Evolutionary conservation across 2,329 filamentous ascomycete genomes (phyloP), one percentile per base, ranked within the genome.

Genomic region (Onygenales sp.): DNA sequence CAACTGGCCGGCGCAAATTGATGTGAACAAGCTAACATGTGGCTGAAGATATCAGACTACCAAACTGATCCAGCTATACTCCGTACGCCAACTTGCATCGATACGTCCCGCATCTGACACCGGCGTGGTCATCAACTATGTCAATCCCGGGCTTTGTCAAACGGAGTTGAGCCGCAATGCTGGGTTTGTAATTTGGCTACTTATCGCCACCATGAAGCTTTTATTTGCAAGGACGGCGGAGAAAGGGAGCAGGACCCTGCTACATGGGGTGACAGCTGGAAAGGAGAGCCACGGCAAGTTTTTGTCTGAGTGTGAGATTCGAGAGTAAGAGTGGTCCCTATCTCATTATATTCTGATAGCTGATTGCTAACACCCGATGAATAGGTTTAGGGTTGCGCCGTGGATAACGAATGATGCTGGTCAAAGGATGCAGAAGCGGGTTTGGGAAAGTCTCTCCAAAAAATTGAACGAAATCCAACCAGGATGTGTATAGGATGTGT

Each of bases 121-220:
- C 43, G 59, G 64, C 8, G 74, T 81, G 41, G 72, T 73, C 1
- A 58, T 82, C 54, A 81, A 80, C 59, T 69, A 70, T 55, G 56
- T 78, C 17, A 79, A 78, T 53, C 79, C 80, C 0, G 79, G 79
- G 1, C 66, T 77, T 33, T 82, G 79, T 60, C 69, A 78, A 42
- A 75, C 75, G 0, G 66, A 72, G 27, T 65, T 82, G 1, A 60
- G 58, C 5, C 68, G 78, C 1, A 71, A 78, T 0, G 31, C 50
- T 0, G 41, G 57, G 0, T 50, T 62, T 11, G 6, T 39, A 5
- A 6, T 7, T 1, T 21, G 61, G 7, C 13, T 14, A 7, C 14
- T 27, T 21, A 2, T 61, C 2, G 36, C 61, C 46, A 52, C 69
- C 8, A 36, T 75, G 38, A 64, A 68, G 27, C 50, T 66, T 9